Conservation (phyloP, 306 rosid species). For the Urtica urens region DNA sequence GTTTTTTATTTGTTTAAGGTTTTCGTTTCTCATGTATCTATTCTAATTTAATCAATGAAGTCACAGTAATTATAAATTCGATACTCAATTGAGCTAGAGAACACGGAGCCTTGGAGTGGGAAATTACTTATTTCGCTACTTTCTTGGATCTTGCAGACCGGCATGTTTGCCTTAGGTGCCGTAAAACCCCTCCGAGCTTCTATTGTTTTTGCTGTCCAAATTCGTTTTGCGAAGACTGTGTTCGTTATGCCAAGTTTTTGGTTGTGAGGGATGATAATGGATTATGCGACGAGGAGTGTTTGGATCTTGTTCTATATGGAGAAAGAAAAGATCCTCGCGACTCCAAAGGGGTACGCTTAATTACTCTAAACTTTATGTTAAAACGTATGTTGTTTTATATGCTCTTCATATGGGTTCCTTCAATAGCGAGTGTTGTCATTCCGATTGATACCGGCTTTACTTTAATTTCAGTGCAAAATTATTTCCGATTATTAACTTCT, state of each 20-base stretch:
- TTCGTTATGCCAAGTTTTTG: conserved; percentile 22
- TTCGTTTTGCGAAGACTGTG: conserved; percentile 38
- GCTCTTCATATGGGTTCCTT: no score
- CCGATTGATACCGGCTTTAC: no score
- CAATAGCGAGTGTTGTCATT: no score
- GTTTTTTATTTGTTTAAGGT: background rate
- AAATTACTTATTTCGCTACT: no score
- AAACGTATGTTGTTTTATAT: background rate
- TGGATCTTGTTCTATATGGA: conserved; percentile 33
- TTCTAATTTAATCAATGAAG: no score
- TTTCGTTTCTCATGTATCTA: no score
- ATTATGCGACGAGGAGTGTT: conserved; percentile 47
- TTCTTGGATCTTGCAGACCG: conserved; percentile 36
- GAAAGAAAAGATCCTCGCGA: conserved; percentile 39
- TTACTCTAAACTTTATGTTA: conserved; percentile 1
- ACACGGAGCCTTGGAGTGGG: no score
- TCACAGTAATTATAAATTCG: no score
- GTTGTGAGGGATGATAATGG: conserved; percentile 28
- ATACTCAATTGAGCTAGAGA: no score
- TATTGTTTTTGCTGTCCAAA: conserved; percentile 51
- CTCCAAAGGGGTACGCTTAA: conserved; percentile 42
- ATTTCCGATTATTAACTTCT: no score
- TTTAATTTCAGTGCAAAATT: no score
- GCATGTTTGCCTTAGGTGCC: conserved; percentile 47
- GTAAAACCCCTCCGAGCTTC: conserved; percentile 23